Conservation (phyloP, 202 grass and related monocot species). For the Elaeis oleifera region DNA sequence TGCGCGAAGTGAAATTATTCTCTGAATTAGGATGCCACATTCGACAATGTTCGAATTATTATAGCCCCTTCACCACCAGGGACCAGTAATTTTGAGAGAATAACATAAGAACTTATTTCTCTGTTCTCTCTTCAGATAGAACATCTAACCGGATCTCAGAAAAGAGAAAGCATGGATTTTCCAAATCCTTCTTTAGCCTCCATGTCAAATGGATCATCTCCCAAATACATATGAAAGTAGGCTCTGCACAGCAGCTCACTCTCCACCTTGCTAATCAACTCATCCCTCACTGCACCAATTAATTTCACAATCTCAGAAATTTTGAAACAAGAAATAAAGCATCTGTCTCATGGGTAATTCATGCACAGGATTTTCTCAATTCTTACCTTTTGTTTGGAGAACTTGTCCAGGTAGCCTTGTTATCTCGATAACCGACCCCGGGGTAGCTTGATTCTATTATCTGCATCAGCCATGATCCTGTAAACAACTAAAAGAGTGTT, state of each 20-base stretch:
- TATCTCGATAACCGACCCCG: constrained; percentile 35
- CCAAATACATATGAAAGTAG: constrained; percentile 31
- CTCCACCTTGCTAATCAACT: constrained; percentile 23
- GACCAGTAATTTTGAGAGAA: too few relatives aligned
- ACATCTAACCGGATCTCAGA: background rate
- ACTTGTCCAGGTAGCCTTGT: constrained; percentile 29
- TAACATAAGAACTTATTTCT: too few relatives aligned
- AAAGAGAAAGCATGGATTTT: constrained; percentile 17
- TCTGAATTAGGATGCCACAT: too few relatives aligned
- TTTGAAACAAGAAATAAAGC: background rate
- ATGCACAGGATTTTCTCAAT: background rate
- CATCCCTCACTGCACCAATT: constrained; percentile 29
- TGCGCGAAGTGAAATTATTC: too few relatives aligned
- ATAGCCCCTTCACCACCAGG: too few relatives aligned
- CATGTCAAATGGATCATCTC: constrained; percentile 32
- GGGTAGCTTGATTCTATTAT: constrained; percentile 24
- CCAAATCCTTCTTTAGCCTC: constrained; percentile 36
- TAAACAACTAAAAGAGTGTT: background rate
- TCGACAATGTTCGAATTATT: too few relatives aligned
- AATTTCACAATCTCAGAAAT: background rate
- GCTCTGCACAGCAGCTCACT: constrained; percentile 35
- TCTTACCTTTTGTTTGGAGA: constrained; percentile 27
- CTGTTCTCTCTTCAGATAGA: too few relatives aligned
- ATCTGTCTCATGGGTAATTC: background rate
- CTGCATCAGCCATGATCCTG: constrained; percentile 27